Conservation (phyloP, 2,329 filamentous ascomycete species). For the Sclerotinia sclerotiorum region DNA sequence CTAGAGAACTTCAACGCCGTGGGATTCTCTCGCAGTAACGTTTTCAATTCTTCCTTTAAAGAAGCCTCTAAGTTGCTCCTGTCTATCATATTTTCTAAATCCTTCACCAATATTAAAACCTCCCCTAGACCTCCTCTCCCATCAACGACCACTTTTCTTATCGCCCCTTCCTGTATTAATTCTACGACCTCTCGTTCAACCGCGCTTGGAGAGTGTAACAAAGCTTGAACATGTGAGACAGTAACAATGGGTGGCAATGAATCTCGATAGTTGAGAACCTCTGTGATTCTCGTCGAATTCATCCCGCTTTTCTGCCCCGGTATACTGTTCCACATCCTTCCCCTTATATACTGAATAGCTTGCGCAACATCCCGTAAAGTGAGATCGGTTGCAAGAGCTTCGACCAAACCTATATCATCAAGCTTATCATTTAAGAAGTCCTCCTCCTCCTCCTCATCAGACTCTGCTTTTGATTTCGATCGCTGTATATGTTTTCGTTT, state of each 20-base stretch:
- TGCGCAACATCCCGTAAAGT: conserved; percentile 62
- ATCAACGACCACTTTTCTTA: conserved; percentile 64
- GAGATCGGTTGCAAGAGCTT: conserved; percentile 55
- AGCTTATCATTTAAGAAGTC: conserved; percentile 51
- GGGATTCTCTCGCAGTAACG: conserved; percentile 53
- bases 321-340: conserved; percentile 63
- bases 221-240: conserved; percentile 63
- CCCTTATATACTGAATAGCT: conserved; percentile 61
- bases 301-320: conserved; percentile 60
- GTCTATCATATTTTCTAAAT: conserved; percentile 53
- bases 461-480: conserved; percentile 25
- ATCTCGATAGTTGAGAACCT: conserved; percentile 61
- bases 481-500: conserved; percentile 36
- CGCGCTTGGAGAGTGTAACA: conserved; percentile 61
- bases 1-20: conserved; percentile 46
- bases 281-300: conserved; percentile 61
- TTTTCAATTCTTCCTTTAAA: conserved; percentile 53
- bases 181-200: conserved; percentile 68
- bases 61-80: conserved; percentile 44
- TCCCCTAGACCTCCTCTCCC: conserved; percentile 59
- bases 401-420: conserved; percentile 59
- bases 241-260: conserved; percentile 64
- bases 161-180: conserved; percentile 54
- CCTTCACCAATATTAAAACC: conserved; percentile 58
- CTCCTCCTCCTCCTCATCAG: conserved; percentile 38